phyloP scores from a whole-genome alignment of 1,284 basidiomycete species.

The Rhodotorula sp. region DNA sequence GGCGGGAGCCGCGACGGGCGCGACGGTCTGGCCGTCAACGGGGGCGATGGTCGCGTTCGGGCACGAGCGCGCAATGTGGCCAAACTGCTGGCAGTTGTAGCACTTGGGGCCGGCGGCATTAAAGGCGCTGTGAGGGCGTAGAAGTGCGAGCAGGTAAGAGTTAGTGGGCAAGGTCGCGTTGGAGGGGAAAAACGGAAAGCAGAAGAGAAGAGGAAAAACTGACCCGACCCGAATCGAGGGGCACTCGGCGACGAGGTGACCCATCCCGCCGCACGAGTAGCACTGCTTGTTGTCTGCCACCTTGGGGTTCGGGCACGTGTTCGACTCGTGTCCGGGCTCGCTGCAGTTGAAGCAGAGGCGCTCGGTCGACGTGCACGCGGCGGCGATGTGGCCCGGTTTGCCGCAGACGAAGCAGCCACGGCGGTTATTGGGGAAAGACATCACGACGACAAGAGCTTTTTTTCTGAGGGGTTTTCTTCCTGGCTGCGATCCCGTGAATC shows the following conservation, averaged over 20 bases:
- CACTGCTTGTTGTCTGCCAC: conserved; percentile 73
- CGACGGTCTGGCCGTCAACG: conserved; percentile 8
- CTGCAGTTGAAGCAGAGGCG: conserved; percentile 42
- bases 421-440: conserved; percentile 27
- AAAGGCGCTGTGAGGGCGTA: conserved; percentile 13
- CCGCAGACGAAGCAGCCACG: conserved; percentile 35
- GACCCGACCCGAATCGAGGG: conserved; percentile 64
- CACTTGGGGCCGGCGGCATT: conserved; percentile 32
- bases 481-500: no score
- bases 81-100: conserved; percentile 40
- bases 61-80: conserved; percentile 70
- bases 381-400: conserved; percentile 34
- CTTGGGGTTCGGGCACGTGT: conserved; percentile 77
- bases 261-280: conserved; percentile 61
- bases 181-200: neutral
- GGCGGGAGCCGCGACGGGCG: conserved; percentile 16
- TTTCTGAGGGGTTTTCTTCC: no score
- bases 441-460: neutral
- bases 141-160: neutral
- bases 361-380: conserved; percentile 49
- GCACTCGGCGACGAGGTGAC: conserved; percentile 62
- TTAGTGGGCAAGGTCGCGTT: neutral
- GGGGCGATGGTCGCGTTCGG: conserved; percentile 46
- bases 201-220: neutral
- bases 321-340: conserved; percentile 74